Evolutionary conservation across 352 stramenopile genomes (phyloP).

Genomic region (Phytophthora pisi): DNA sequence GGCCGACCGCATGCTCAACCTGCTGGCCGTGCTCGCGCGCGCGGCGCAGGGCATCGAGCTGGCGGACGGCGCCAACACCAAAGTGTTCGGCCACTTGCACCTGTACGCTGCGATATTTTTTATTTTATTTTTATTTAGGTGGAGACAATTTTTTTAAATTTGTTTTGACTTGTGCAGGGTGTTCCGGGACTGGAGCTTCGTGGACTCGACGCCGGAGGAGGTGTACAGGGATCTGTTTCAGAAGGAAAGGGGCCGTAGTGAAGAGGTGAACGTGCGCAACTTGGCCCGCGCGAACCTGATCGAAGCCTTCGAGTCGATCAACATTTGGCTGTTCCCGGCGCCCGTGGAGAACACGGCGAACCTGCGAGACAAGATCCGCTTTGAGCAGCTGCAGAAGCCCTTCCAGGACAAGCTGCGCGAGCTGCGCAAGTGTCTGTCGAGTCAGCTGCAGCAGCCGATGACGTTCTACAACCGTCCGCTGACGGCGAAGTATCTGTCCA

Average conservation of each 20-base stretch:
- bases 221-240: conserved; percentile 83
- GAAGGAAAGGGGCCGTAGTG: conserved; percentile 80
- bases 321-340: conserved; percentile 85
- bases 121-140: not conserved
- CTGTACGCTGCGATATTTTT: conserved; percentile 54
- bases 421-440: conserved; percentile 71
- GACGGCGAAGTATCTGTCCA: conserved; percentile 69
- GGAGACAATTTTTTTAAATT: not conserved
- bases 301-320: conserved; percentile 87
- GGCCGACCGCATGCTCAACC: conserved; percentile 84
- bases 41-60: conserved; percentile 85
- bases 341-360: conserved; percentile 82
- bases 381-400: conserved; percentile 77
- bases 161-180: conserved; percentile 45
- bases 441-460: conserved; percentile 77
- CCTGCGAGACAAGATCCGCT: conserved; percentile 83
- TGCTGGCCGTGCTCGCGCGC: conserved; percentile 79
- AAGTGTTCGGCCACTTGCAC: conserved; percentile 89
- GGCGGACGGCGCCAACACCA: conserved; percentile 71
- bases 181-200: conserved; percentile 91
- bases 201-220: conserved; percentile 80
- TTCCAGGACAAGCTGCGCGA: conserved; percentile 84
- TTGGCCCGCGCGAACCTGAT: conserved; percentile 73
- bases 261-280: conserved; percentile 85
- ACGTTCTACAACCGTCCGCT: conserved; percentile 76